Evolutionary conservation across 768 basidiomycete genomes (phyloP).

Genomic region (Suillus alpinus): DNA sequence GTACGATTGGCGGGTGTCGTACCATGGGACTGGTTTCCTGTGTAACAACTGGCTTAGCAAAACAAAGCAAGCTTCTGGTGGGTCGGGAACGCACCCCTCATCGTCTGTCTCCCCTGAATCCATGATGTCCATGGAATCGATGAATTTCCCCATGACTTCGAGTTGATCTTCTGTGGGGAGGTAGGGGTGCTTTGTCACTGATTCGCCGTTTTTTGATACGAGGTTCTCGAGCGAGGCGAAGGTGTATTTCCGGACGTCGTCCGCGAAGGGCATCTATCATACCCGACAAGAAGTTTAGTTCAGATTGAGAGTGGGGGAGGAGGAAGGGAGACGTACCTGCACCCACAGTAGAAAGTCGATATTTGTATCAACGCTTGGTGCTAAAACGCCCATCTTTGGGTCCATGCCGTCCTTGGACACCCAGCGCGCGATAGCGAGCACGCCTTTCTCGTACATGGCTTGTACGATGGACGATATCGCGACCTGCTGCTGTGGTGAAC

Average conservation of each 20-base stretch:
- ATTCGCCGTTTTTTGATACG: conserved; percentile 72
- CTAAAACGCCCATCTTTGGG: conserved; percentile 82
- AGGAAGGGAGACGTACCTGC: conserved; percentile 48
- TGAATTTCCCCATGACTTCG: conserved; percentile 82
- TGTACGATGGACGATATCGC: conserved; percentile 84
- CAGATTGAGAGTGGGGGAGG: background rate
- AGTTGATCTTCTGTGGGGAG: conserved; percentile 77
- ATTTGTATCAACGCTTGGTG: conserved; percentile 58
- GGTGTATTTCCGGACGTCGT: conserved; percentile 85
- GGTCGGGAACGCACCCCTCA: conserved; percentile 52
- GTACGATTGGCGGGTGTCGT: conserved; percentile 70
- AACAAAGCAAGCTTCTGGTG: background rate
- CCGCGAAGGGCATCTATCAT: conserved; percentile 89
- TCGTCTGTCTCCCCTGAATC: conserved; percentile 73
- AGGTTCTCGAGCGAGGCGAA: conserved; percentile 80
- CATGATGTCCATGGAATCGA: conserved; percentile 88
- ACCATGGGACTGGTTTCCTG: conserved; percentile 72
- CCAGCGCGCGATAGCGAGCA: conserved; percentile 82
- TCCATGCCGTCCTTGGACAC: conserved; percentile 70
- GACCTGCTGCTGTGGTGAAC: conserved; percentile 67
- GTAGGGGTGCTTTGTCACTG: conserved; percentile 72
- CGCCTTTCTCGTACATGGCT: conserved; percentile 66
- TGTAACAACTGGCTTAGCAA: conserved; percentile 2
- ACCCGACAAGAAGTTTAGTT: background rate
- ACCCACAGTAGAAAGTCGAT: conserved; percentile 84